Conservation (phyloP, 441 rosid genomes). For the Populus hybrid region DNA sequence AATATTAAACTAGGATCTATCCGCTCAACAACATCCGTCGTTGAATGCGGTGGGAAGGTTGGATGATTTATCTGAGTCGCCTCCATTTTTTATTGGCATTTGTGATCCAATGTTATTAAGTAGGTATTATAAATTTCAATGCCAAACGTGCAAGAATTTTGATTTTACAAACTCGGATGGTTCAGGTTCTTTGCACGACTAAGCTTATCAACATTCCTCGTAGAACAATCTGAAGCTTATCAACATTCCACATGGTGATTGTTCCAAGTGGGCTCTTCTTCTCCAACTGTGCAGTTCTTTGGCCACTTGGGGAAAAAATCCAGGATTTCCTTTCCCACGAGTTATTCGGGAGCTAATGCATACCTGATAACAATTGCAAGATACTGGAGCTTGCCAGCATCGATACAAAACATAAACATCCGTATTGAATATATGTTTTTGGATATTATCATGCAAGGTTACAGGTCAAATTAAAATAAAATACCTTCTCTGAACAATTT, state of each 20-base stretch:
- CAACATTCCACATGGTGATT: too few relatives aligned
- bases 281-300: too few relatives aligned
- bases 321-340: too few relatives aligned
- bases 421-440: too few relatives aligned
- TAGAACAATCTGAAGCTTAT: background rate
- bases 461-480: too few relatives aligned
- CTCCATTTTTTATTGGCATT: background rate
- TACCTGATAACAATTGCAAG: constrained; percentile 54
- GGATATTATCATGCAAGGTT: too few relatives aligned
- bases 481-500: too few relatives aligned
- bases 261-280: too few relatives aligned
- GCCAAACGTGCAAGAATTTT: background rate
- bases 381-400: constrained; percentile 49
- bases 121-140: background rate
- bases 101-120: background rate
- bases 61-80: background rate
- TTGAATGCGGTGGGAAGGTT: constrained; percentile 3
- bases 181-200: background rate
- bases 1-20: constrained; percentile 34
- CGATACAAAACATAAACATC: constrained; percentile 11
- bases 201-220: background rate
- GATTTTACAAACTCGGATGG: background rate
- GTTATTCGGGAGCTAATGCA: constrained; percentile 36
- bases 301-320: too few relatives aligned
- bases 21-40: background rate